Conservation (phyloP, 352 stramenopile genomes). For the Pythium sp. region DNA sequence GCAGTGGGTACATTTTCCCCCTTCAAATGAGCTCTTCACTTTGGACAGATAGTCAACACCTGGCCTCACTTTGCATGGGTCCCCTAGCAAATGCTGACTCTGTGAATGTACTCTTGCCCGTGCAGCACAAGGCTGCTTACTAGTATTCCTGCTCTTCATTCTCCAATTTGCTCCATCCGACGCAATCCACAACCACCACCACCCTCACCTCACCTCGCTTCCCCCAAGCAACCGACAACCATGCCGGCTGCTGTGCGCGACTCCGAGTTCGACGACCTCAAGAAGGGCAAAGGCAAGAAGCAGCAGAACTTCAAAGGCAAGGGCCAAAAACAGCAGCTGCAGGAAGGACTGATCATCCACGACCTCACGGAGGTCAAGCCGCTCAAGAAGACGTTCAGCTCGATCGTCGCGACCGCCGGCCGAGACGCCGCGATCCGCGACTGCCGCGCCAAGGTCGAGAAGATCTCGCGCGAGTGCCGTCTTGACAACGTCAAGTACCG, state of each 20-base stretch:
- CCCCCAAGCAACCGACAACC: not conserved
- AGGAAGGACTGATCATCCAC: constrained; percentile 5
- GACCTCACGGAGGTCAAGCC: constrained; percentile 9
- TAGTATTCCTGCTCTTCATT: not conserved
- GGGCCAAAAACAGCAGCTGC: not conserved
- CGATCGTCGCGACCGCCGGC: constrained; percentile 1
- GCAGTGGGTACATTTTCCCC: too few relatives aligned
- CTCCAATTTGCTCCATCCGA: not conserved
- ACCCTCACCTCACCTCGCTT: too few relatives aligned
- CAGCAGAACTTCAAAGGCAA: not conserved
- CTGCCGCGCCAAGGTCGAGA: constrained; percentile 28
- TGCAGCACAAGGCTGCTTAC: too few relatives aligned
- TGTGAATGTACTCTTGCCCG: too few relatives aligned
- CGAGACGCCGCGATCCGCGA: constrained; percentile 7
- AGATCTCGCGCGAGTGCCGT: constrained; percentile 35
- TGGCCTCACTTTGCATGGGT: too few relatives aligned
- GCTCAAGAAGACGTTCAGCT: constrained; percentile 3
- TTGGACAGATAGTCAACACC: too few relatives aligned
- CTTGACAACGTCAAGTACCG: constrained; percentile 38
- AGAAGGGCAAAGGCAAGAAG: not conserved
- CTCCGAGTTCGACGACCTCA: not conserved
- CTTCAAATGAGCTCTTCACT: too few relatives aligned
- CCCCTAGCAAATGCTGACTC: too few relatives aligned
- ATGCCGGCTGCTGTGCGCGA: not conserved
- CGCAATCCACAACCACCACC: not conserved